These are phyloP conservation scores for Gynochthodes officinalis DNA, from an alignment of 257 asterid genomes.

Conservation along the genomic window DNA sequence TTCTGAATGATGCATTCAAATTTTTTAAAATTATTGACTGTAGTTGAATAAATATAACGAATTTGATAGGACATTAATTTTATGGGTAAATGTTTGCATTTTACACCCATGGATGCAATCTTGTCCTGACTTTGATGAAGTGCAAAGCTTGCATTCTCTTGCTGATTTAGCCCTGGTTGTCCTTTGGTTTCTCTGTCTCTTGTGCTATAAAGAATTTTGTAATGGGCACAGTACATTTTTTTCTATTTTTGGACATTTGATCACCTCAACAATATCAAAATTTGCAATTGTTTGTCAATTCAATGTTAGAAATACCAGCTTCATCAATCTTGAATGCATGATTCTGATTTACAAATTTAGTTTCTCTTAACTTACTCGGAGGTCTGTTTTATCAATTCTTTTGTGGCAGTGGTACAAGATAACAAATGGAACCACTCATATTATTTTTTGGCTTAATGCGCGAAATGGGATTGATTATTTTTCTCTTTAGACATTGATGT, in stretches of 20 bases:
- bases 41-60: neutral
- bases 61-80: neutral
- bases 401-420: neutral
- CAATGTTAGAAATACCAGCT: neutral
- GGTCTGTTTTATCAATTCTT: neutral
- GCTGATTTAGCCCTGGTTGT: neutral
- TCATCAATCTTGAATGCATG: neutral
- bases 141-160: neutral
- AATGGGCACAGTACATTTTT: neutral
- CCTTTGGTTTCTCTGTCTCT: neutral
- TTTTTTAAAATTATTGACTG: neutral
- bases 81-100: neutral
- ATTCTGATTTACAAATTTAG: neutral
- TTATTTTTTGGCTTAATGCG: neutral
- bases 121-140: neutral
- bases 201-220: too few relatives aligned
- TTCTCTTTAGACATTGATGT: conserved; percentile 1
- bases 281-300: neutral
- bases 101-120: neutral
- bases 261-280: neutral
- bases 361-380: neutral
- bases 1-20: neutral
- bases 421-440: neutral
- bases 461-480: neutral
- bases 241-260: neutral